Evolutionary conservation across 192 early-diverging fungal species (phyloP).

Genomic region (Diversispora eburnea): DNA sequence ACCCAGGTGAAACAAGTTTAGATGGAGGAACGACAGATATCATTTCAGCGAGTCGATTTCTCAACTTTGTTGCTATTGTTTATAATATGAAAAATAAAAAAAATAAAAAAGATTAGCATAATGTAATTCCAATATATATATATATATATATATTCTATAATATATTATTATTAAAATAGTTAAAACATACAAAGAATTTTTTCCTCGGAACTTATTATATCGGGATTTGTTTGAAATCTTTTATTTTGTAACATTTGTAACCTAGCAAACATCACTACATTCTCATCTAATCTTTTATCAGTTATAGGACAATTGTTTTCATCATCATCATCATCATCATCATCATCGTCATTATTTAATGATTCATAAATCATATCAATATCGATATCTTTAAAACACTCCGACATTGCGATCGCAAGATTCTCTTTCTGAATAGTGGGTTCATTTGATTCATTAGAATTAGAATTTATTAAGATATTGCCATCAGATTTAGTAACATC

Average conservation of each 20-base stretch:
- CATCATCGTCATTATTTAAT: background rate
- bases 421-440: too few species aligned
- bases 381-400: constrained; percentile 4
- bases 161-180: too few species aligned
- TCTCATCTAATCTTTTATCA: constrained; percentile 6
- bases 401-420: too few species aligned
- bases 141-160: too few species aligned
- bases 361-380: background rate
- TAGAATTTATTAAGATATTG: too few species aligned
- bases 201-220: background rate
- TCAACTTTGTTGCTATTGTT: constrained; percentile 35
- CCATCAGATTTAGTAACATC: too few species aligned
- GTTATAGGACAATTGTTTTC: too few species aligned
- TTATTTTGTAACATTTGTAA: background rate
- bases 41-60: constrained; percentile 35
- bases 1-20: constrained; percentile 31
- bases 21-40: constrained; percentile 37
- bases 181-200: background rate
- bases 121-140: too few species aligned
- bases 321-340: too few species aligned
- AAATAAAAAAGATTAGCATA: background rate
- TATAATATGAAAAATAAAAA: too few species aligned
- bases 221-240: background rate
- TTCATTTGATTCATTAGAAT: too few species aligned
- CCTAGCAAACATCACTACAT: background rate